Base-by-base conservation (phyloP, 2,329 filamentous ascomycete species). In the Fonsecaea erecta region DNA sequence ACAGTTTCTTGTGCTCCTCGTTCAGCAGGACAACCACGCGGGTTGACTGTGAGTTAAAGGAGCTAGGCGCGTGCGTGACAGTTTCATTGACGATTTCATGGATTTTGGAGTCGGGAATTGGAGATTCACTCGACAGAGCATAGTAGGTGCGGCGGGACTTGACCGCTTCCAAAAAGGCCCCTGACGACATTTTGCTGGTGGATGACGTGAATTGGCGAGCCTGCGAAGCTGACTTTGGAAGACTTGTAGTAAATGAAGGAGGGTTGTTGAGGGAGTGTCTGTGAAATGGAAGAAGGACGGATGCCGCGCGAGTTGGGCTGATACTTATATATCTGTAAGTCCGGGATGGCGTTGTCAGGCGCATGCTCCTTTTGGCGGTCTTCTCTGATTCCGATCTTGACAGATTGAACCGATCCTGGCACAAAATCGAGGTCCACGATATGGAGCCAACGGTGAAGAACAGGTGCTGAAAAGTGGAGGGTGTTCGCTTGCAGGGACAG, bases 21-120 rank as follows among this genome's bases (percentile, higher is more conserved):
- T 90, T 89, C 74, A 95, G 84, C 61, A 97, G 86, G 58, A 97
- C 85, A 54, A 96, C 85, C 64, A 90, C 80, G 65, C 93, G 89
- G 71, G 91, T 90, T 71, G 88, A 88, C 82, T 97, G 93, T 48
- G 88, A 90, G 87, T 97, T 97, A 88, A 97, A 97, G 70, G 89
- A 88, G 59, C 86, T 90, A 48, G 93, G 93, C 21, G 66, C 60
- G 59, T 70, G 30, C n/a, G 62, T 64, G 56, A 70, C 61, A 32
- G 64, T 60, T 5, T 62, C 34, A 1, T 67, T 61, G 28, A 71
- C 61, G 24, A 71, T 56, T 43, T 71, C 67, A 28, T 67, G 55
- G 61, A 71, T 70, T 34, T 57, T 63, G 32, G 63, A 59, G 59
- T 70, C 65, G 0, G 70, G 62, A 53, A 71, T 66, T 16, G 67